Conservation (phyloP, 108 stramenopile species). For the Licmophora abbreviata region DNA sequence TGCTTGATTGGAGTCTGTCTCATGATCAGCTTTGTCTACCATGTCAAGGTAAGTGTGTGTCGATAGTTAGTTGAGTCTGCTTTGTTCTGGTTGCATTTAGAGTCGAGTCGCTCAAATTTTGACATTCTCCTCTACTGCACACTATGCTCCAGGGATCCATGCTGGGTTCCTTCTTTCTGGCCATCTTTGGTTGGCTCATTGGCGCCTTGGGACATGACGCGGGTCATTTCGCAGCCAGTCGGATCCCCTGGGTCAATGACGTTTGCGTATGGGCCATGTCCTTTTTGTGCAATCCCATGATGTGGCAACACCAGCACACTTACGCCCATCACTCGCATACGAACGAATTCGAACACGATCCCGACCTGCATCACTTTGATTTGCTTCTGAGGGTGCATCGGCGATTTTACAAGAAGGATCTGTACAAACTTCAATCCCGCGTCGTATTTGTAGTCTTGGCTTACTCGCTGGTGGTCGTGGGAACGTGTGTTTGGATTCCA, state of each 20-base stretch:
- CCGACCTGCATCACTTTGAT: constrained; percentile 60
- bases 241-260: constrained; percentile 24
- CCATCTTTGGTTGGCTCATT: constrained; percentile 46
- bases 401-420: constrained; percentile 12
- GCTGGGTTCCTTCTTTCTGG: constrained; percentile 36
- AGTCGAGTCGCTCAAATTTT: background rate
- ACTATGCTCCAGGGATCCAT: constrained; percentile 23
- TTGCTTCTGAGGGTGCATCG: constrained; percentile 31
- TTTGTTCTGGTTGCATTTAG: background rate
- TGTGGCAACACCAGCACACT: constrained; percentile 73
- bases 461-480: constrained; percentile 44
- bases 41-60: constrained; percentile 33
- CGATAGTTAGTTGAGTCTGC: no score
- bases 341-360: constrained; percentile 56
- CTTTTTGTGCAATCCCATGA: constrained; percentile 50
- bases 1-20: constrained; percentile 7
- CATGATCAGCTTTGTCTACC: constrained; percentile 11
- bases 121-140: constrained; percentile 3
- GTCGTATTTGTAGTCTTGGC: constrained; percentile 32
- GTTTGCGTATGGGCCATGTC: constrained; percentile 41
- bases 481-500: constrained; percentile 45
- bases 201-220: constrained; percentile 61
- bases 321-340: constrained; percentile 62
- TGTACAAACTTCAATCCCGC: constrained; percentile 19
- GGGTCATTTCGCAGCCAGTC: constrained; percentile 48